phyloP scores from a whole-genome alignment of 2,329 filamentous ascomycete species.

The Trichoderma arundinaceum region DNA sequence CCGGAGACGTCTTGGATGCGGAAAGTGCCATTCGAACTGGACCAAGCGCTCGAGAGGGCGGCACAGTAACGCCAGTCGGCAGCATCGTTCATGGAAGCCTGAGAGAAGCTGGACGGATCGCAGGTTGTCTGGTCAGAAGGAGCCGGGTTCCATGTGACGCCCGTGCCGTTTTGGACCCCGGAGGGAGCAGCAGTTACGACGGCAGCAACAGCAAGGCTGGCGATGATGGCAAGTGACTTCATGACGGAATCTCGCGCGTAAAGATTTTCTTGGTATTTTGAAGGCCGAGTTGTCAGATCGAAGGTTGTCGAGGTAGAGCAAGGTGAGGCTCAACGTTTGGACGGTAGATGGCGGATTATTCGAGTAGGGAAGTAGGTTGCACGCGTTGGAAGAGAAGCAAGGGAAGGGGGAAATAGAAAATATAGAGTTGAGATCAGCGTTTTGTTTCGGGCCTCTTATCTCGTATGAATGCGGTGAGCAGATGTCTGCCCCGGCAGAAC shows the following conservation, averaged over 20 bases:
- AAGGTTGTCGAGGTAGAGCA: not conserved
- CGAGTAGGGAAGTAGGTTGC: not conserved
- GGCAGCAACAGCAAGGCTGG: conserved; percentile 7
- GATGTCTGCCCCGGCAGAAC: conserved; percentile 17
- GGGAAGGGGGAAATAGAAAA: conserved; percentile 3
- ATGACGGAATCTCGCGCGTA: not conserved
- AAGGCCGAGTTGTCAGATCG: not conserved
- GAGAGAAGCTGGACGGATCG: conserved; percentile 38
- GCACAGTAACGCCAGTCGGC: conserved; percentile 44
- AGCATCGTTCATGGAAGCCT: conserved; percentile 34
- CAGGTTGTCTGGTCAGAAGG: conserved; percentile 38
- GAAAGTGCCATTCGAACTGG: conserved; percentile 42
- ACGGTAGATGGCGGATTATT: not conserved
- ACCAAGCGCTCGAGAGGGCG: conserved; percentile 42
- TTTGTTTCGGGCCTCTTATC: not conserved
- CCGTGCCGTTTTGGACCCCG: conserved; percentile 33
- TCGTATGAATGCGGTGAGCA: conserved; percentile 26
- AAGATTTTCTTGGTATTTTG: not conserved
- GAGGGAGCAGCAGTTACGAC: conserved; percentile 23
- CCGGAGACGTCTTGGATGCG: conserved; percentile 34
- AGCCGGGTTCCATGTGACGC: conserved; percentile 39
- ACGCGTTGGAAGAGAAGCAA: not conserved
- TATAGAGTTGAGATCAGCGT: not conserved
- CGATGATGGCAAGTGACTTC: conserved; percentile 11
- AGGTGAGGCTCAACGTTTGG: not conserved